phyloP scores from a whole-genome alignment of 257 asterid species.

The Jacaranda copaia region DNA sequence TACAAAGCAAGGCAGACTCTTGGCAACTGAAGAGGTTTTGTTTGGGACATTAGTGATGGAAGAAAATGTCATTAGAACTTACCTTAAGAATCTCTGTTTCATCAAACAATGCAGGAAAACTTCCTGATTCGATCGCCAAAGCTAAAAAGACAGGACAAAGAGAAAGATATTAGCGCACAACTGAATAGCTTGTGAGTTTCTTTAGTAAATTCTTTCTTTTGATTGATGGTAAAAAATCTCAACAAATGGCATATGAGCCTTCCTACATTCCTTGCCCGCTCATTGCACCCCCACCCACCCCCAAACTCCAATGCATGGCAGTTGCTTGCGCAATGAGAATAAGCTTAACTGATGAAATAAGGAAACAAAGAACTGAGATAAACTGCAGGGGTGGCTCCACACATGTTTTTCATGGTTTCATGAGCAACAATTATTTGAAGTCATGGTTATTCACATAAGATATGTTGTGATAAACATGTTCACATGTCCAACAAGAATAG shows the following conservation, averaged over 20 bases:
- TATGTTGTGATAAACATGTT: background rate
- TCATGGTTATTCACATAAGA: background rate
- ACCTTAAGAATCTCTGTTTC: conserved; percentile 67
- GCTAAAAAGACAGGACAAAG: conserved; percentile 42
- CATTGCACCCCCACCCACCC: no score
- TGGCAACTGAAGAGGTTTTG: background rate
- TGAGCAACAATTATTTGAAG: background rate
- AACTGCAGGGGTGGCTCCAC: background rate
- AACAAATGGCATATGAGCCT: no score
- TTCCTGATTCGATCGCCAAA: conserved; percentile 64
- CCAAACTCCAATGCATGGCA: no score
- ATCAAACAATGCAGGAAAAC: conserved; percentile 48
- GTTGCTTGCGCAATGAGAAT: no score
- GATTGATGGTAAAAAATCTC: no score
- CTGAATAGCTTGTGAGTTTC: background rate
- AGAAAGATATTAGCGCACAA: conserved; percentile 26
- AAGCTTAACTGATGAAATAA: background rate
- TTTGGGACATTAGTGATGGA: background rate
- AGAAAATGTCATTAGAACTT: conserved; percentile 33
- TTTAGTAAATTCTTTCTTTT: conserved; percentile 18
- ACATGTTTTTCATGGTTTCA: background rate
- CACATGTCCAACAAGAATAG: background rate
- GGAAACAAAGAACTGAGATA: background rate
- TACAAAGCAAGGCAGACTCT: conserved; percentile 19
- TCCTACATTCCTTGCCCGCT: no score